Conservation (phyloP, 2,329 filamentous ascomycete genomes). For the Alternaria conjuncta region DNA sequence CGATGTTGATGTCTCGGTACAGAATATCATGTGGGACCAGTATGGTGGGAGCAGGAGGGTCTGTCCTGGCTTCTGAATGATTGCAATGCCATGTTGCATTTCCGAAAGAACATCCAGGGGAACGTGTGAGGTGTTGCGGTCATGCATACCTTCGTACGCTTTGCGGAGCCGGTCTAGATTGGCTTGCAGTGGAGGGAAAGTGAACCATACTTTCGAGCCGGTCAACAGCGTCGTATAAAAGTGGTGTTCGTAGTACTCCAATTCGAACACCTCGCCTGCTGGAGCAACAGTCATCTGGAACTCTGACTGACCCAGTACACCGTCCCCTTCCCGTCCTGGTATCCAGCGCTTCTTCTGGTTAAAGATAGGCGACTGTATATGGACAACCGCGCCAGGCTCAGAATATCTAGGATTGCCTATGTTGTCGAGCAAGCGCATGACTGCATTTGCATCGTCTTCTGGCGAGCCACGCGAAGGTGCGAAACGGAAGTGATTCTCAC, state of each 20-base stretch:
- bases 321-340: slow-evolving; percentile 1
- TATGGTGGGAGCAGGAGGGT: slow-evolving; percentile 15
- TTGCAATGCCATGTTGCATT: slow-evolving; percentile 15
- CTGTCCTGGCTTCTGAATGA: slow-evolving; percentile 18
- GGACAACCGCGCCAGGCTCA: slow-evolving; percentile 10
- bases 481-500: slow-evolving; percentile 11
- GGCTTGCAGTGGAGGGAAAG: slow-evolving; percentile 1
- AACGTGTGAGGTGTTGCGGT: not conserved
- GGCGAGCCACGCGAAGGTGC: slow-evolving; percentile 4
- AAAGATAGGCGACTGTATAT: slow-evolving; percentile 16
- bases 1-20: slow-evolving; percentile 8
- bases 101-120: not conserved
- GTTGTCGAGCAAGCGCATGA: slow-evolving; percentile 12
- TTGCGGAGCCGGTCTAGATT: slow-evolving; percentile 4
- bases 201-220: slow-evolving; percentile 16
- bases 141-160: not conserved
- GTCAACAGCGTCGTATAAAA: slow-evolving; percentile 12
- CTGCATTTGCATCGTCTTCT: slow-evolving; percentile 5
- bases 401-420: slow-evolving; percentile 7
- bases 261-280: slow-evolving; percentile 9
- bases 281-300: slow-evolving; percentile 10
- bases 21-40: slow-evolving; percentile 10
- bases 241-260: slow-evolving; percentile 14
- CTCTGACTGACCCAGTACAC: slow-evolving; percentile 7
- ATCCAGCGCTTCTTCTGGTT: slow-evolving; percentile 1